Conservation (phyloP, 2,329 filamentous ascomycete species). For the Claviceps citrina region DNA sequence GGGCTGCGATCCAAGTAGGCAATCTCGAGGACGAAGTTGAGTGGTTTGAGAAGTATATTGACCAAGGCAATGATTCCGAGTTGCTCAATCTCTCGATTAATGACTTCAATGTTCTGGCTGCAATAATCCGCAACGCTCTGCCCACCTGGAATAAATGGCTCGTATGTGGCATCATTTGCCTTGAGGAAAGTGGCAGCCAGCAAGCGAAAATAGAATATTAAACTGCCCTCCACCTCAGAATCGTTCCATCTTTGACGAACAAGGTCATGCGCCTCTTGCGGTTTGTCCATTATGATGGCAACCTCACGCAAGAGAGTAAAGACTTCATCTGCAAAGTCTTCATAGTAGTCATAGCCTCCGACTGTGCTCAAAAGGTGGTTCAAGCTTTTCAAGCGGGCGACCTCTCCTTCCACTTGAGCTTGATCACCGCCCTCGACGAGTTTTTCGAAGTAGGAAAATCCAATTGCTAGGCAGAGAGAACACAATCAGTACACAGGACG, state of each 20-base stretch:
- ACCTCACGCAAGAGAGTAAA: slow-evolving; percentile 52
- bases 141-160: slow-evolving; percentile 52
- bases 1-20: slow-evolving; percentile 79
- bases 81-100: slow-evolving; percentile 76
- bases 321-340: slow-evolving; percentile 71
- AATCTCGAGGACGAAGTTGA: slow-evolving; percentile 68
- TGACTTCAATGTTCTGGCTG: slow-evolving; percentile 52
- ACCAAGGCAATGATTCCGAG: slow-evolving; percentile 66
- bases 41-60: slow-evolving; percentile 64
- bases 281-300: slow-evolving; percentile 41
- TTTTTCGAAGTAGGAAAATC: slow-evolving; percentile 83
- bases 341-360: slow-evolving; percentile 56
- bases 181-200: slow-evolving; percentile 77
- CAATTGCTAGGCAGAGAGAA: slow-evolving; percentile 48
- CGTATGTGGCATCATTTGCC: slow-evolving; percentile 51
- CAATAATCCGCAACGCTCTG: slow-evolving; percentile 52
- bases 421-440: slow-evolving; percentile 54
- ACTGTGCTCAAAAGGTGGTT: slow-evolving; percentile 54
- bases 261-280: slow-evolving; percentile 35
- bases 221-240: slow-evolving; percentile 46
- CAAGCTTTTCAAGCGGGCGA: slow-evolving; percentile 54
- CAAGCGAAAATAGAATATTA: slow-evolving; percentile 75
- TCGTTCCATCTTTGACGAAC: slow-evolving; percentile 63
- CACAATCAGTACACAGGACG: neutral
- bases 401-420: slow-evolving; percentile 52